phyloP scores from a whole-genome alignment of 352 stramenopile genomes.

The Globisporangium cederbergense region DNA sequence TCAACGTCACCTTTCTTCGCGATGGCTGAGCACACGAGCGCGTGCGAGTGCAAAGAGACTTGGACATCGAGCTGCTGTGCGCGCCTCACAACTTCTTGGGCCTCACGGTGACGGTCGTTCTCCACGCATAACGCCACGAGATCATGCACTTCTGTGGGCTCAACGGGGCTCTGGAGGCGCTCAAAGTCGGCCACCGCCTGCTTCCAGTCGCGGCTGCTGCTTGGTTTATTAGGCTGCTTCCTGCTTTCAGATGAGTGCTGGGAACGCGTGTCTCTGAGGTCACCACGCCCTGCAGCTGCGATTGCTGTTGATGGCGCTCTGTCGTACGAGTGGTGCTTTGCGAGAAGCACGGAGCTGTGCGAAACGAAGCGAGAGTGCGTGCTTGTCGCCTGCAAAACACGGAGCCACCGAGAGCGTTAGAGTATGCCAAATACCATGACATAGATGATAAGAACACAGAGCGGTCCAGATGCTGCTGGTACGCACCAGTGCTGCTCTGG shows the following conservation, averaged over 20 bases:
- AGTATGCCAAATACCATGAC: no score
- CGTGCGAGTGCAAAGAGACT: conserved; percentile 28
- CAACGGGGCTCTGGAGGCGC: conserved; percentile 18
- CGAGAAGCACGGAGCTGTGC: background rate
- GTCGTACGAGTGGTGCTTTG: background rate
- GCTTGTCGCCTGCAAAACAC: background rate
- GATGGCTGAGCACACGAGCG: conserved; percentile 46
- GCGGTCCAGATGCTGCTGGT: background rate
- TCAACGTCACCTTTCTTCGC: conserved; percentile 49
- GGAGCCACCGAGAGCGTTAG: background rate
- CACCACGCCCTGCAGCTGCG: background rate
- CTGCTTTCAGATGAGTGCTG: background rate
- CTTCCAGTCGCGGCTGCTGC: conserved; percentile 34
- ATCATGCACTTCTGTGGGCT: conserved; percentile 22
- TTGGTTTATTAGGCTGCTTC: background rate
- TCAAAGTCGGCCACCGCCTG: conserved; percentile 45
- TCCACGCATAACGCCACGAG: conserved; percentile 40
- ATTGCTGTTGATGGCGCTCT: background rate
- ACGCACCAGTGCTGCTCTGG: background rate
- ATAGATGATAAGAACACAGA: background rate
- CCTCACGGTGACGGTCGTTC: conserved; percentile 49
- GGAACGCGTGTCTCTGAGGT: background rate
- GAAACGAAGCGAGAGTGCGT: background rate
- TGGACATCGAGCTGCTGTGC: conserved; percentile 37
- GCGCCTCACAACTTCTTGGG: conserved; percentile 37